Evolutionary conservation across 2,329 filamentous ascomycete genomes (phyloP).

Genomic region (Aquanectria penicillioides): DNA sequence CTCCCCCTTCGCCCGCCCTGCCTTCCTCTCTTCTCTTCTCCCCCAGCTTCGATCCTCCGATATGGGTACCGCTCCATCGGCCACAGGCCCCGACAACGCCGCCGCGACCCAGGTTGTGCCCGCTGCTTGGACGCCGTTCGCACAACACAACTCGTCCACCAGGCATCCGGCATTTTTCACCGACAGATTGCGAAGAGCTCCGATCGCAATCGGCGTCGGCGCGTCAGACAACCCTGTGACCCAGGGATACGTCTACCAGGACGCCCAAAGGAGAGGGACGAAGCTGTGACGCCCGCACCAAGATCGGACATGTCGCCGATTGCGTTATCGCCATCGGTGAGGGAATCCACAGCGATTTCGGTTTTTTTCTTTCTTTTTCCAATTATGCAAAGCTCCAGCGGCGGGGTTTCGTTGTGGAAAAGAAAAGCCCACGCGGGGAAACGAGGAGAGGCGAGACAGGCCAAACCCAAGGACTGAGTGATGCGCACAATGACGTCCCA

Average conservation of each 20-base stretch:
- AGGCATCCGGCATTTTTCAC: constrained; percentile 84
- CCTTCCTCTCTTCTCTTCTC: no score
- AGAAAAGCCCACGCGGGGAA: no score
- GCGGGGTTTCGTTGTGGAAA: no score
- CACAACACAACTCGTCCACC: constrained; percentile 56
- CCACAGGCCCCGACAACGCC: constrained; percentile 11
- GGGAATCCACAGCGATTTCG: no score
- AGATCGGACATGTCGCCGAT: constrained; percentile 17
- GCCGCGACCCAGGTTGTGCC: constrained; percentile 23
- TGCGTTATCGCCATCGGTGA: background rate
- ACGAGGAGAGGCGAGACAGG: no score
- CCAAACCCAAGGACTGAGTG: no score
- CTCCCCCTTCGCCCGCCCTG: background rate
- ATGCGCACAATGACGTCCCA: background rate
- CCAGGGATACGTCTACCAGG: constrained; percentile 69
- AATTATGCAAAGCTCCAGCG: no score
- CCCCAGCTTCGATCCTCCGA: no score
- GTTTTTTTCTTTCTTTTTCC: no score
- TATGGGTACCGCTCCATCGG: constrained; percentile 15
- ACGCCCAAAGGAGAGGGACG: constrained; percentile 46
- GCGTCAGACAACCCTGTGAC: constrained; percentile 60
- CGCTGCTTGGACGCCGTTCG: constrained; percentile 13
- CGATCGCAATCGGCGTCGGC: constrained; percentile 47
- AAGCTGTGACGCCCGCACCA: constrained; percentile 47
- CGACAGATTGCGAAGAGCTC: constrained; percentile 65